phyloP scores from a whole-genome alignment of 257 asterid species.

The Plectranthus barbatus region DNA sequence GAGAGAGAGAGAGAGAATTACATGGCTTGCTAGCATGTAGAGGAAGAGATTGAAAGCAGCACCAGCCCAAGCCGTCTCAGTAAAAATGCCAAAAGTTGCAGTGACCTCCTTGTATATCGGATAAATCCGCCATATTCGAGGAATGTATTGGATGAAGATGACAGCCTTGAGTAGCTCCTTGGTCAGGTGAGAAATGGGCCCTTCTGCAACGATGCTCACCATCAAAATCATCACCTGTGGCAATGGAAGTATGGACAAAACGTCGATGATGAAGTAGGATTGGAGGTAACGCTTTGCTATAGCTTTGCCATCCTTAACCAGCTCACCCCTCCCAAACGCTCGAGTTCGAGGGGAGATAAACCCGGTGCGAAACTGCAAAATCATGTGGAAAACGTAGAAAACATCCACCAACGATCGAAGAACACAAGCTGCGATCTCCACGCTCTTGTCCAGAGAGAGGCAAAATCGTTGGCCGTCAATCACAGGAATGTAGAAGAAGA shows the following conservation, averaged over 20 bases:
- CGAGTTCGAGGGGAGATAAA: slow-evolving; percentile 45
- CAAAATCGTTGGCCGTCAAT: slow-evolving; percentile 25
- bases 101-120: slow-evolving; percentile 53
- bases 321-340: slow-evolving; percentile 62
- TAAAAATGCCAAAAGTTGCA: slow-evolving; percentile 44
- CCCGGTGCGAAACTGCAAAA: slow-evolving; percentile 58
- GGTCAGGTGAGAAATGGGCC: slow-evolving; percentile 34
- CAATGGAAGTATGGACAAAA: slow-evolving; percentile 55
- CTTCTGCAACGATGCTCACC: slow-evolving; percentile 17
- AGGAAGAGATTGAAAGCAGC: slow-evolving; percentile 61
- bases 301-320: slow-evolving; percentile 40
- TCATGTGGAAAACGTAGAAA: slow-evolving; percentile 46
- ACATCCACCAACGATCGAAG: slow-evolving; percentile 49
- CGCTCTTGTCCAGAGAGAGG: slow-evolving; percentile 31
- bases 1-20: slow-evolving; percentile 11
- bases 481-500: slow-evolving; percentile 63
- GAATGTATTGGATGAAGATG: slow-evolving; percentile 40
- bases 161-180: slow-evolving; percentile 33
- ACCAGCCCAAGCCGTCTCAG: slow-evolving; percentile 65
- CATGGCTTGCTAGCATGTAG: slow-evolving; percentile 67
- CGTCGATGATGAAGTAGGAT: slow-evolving; percentile 44
- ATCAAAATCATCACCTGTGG: slow-evolving; percentile 49
- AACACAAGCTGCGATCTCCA: slow-evolving; percentile 39
- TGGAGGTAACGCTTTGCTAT: slow-evolving; percentile 47
- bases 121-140: slow-evolving; percentile 43